Conservation (phyloP, 768 basidiomycete species). For the Rubroboletus pulcherrimus region DNA sequence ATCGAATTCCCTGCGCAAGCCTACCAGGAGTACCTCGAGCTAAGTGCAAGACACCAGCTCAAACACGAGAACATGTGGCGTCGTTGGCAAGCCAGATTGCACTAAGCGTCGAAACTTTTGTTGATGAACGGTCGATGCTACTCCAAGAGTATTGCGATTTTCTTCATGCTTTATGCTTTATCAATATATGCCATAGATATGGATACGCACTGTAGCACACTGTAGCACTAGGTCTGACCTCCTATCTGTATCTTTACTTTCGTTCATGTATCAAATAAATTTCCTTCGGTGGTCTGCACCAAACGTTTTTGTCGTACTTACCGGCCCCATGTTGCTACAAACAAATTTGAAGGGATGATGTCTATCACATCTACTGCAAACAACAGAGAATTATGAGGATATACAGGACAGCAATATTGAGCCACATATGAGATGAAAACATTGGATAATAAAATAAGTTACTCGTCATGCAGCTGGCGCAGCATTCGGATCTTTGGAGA, state of each 20-base stretch:
- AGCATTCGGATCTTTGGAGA: conserved; percentile 44
- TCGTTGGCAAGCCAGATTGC: conserved; percentile 37
- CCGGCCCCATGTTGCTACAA: background rate
- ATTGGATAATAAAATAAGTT: conserved; percentile 20
- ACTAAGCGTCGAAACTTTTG: conserved; percentile 1
- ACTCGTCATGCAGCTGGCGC: conserved; percentile 21
- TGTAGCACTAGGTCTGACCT: conserved; percentile 22
- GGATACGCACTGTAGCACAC: conserved; percentile 3
- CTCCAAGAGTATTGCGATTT: background rate
- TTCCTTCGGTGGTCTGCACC: background rate
- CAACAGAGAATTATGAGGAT: conserved; percentile 4
- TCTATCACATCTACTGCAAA: background rate
- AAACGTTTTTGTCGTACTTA: too few species aligned
- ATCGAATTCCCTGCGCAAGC: conserved; percentile 61
- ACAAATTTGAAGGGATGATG: background rate
- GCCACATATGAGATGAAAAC: conserved; percentile 9
- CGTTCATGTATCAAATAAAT: conserved; percentile 17
- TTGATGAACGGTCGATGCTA: background rate
- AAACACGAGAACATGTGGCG: conserved; percentile 59
- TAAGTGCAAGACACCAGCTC: conserved; percentile 50
- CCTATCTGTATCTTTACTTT: conserved; percentile 18
- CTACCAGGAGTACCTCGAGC: conserved; percentile 54
- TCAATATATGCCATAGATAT: conserved; percentile 3
- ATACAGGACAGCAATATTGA: conserved; percentile 8
- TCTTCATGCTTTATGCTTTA: background rate